These are phyloP conservation scores for Trematosphaeria pertusa DNA, from an alignment of 2,329 filamentous ascomycete genomes.

Conservation along the genomic window DNA sequence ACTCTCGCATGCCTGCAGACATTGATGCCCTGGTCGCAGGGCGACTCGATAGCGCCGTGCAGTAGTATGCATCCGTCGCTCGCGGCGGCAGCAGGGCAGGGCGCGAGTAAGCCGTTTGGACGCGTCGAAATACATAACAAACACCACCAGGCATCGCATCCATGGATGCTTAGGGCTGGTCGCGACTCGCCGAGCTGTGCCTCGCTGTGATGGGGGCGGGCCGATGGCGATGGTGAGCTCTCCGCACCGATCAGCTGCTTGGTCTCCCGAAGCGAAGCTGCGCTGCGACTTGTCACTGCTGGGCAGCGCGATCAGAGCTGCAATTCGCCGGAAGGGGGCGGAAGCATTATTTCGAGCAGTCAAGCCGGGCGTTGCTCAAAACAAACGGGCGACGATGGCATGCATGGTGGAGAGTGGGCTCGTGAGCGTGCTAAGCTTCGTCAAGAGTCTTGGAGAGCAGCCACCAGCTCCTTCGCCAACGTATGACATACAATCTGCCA, in stretches of 20 bases:
- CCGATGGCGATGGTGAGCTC: neutral
- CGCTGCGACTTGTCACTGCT: conserved; percentile 1
- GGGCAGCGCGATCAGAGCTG: conserved; percentile 1
- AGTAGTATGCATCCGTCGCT: neutral
- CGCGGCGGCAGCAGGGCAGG: neutral
- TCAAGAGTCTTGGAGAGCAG: conserved; percentile 37
- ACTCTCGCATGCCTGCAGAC: conserved; percentile 1
- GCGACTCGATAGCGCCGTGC: neutral
- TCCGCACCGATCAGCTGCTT: conserved; percentile 3
- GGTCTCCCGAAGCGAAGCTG: neutral
- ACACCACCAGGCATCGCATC: too few species aligned
- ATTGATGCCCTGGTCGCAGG: conserved; percentile 6
- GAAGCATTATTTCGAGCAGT: neutral
- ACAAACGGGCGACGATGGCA: conserved; percentile 14
- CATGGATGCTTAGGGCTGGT: too few species aligned
- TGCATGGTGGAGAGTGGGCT: neutral
- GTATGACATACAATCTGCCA: conserved; percentile 22
- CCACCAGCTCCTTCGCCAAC: conserved; percentile 23
- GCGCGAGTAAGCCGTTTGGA: neutral
- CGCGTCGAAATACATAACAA: neutral
- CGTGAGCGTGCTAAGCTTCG: conserved; percentile 31
- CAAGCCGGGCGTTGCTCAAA: neutral
- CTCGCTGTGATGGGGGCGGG: too few species aligned
- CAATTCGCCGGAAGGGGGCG: conserved; percentile 14
- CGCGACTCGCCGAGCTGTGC: too few species aligned